These are phyloP conservation scores for Phoenix dactylifera DNA, from an alignment of 176 grass and related monocot genomes.

Conservation along the genomic window DNA sequence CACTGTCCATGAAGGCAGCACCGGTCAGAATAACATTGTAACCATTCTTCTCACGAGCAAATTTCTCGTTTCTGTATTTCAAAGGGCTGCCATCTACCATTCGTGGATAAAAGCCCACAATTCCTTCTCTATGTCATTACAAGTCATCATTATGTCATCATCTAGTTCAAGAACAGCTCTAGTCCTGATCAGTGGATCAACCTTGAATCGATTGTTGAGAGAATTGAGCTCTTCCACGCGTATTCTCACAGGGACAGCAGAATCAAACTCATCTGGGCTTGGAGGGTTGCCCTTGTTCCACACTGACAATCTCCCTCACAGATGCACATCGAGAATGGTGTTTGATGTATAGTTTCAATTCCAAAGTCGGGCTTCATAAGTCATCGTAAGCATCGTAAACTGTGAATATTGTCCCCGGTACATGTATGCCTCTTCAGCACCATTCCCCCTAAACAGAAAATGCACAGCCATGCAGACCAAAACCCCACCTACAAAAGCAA, in stretches of 20 bases:
- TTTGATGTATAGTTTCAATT: slow-evolving; percentile 91
- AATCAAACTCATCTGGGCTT: slow-evolving; percentile 46
- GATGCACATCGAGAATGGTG: slow-evolving; percentile 96
- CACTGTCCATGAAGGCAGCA: slow-evolving; percentile 87
- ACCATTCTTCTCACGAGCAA: slow-evolving; percentile 74
- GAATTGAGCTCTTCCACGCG: slow-evolving; percentile 75
- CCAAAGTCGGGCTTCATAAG: slow-evolving; percentile 87
- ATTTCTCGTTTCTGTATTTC: slow-evolving; percentile 76
- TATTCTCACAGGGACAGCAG: slow-evolving; percentile 78
- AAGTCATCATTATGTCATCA: slow-evolving; percentile 99
- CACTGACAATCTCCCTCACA: slow-evolving; percentile 82
- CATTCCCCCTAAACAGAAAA: slow-evolving; percentile 67
- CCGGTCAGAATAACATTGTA: slow-evolving; percentile 92
- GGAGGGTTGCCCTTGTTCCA: slow-evolving; percentile 97
- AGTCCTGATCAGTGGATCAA: slow-evolving; percentile 82
- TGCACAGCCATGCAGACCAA: slow-evolving; percentile 74
- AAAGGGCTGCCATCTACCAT: slow-evolving; percentile 66
- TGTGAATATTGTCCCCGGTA: slow-evolving; percentile 66
- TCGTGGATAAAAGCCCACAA: slow-evolving; percentile 87
- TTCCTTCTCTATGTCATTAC: slow-evolving; percentile 82
- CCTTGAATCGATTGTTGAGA: slow-evolving; percentile 83
- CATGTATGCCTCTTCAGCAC: slow-evolving; percentile 73
- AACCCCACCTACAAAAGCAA: slow-evolving; percentile 36
- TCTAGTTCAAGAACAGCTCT: slow-evolving; percentile 83
- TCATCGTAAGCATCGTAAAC: slow-evolving; percentile 95